Conservation (phyloP, 768 basidiomycete genomes). For the Termitomyces sp. region DNA sequence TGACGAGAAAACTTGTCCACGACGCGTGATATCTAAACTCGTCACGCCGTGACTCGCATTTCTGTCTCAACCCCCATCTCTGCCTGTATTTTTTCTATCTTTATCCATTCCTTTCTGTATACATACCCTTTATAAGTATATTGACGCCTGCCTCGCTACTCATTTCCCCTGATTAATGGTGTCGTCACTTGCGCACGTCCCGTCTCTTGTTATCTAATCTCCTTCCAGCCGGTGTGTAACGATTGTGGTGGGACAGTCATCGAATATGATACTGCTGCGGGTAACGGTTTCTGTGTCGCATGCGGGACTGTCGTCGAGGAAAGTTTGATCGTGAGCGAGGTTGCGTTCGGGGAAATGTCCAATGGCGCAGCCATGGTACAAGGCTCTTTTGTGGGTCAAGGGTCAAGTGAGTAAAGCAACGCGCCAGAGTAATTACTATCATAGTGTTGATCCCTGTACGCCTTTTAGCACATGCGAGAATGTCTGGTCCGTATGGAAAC, state of each 20-base stretch:
- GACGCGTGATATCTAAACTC: not conserved
- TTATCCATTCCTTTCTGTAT: conserved; percentile 10
- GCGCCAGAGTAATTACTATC: conserved; percentile 24
- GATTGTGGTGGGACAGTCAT: conserved; percentile 82
- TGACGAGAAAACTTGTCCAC: conserved; percentile 3
- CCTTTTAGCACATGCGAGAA: conserved; percentile 68
- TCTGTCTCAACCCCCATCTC: conserved; percentile 3
- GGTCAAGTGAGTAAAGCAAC: conserved; percentile 56
- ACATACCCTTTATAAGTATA: conserved; percentile 11
- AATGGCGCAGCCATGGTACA: conserved; percentile 93
- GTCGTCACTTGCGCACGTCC: not conserved
- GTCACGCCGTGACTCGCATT: conserved; percentile 10
- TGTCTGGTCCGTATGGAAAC: conserved; percentile 79
- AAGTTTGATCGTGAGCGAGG: conserved; percentile 89
- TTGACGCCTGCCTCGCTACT: not conserved
- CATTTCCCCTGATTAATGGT: conserved; percentile 10
- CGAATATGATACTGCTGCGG: conserved; percentile 79
- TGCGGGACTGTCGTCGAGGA: conserved; percentile 93
- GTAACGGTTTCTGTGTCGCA: conserved; percentile 78
- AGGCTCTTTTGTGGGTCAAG: conserved; percentile 87
- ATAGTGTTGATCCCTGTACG: not conserved
- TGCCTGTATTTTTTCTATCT: conserved; percentile 4
- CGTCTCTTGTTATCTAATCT: conserved; percentile 9
- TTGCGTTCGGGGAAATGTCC: conserved; percentile 92
- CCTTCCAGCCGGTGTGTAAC: conserved; percentile 48